phyloP scores from a whole-genome alignment of 495 filamentous ascomycete species.

The Penicillium mononematosum region DNA sequence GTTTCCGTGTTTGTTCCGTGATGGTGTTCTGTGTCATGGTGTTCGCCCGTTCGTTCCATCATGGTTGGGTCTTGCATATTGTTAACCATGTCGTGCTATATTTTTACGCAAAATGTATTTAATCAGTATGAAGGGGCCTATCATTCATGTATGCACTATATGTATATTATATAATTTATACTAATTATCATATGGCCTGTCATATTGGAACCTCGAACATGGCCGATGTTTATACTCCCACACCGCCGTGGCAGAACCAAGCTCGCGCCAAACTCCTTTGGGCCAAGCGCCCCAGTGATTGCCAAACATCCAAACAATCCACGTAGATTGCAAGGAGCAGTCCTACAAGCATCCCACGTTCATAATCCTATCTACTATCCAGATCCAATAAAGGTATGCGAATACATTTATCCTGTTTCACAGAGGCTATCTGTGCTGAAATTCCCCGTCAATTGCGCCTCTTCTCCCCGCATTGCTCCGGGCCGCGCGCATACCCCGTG shows the following conservation, averaged over 20 bases:
- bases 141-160: too few relatives aligned
- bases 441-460: neutral
- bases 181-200: too few relatives aligned
- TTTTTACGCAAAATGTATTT: too few relatives aligned
- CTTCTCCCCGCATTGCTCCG: slow-evolving; percentile 10
- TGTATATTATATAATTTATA: too few relatives aligned
- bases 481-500: slow-evolving; percentile 12
- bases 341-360: slow-evolving; percentile 1
- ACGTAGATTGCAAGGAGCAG: neutral
- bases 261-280: slow-evolving; percentile 4
- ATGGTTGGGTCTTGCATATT: too few relatives aligned
- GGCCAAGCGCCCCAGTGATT: slow-evolving; percentile 6
- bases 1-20: too few relatives aligned
- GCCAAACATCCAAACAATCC: slow-evolving; percentile 15
- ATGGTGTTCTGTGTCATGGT: too few relatives aligned
- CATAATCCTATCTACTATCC: neutral
- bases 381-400: slow-evolving; percentile 2
- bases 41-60: too few relatives aligned
- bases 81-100: too few relatives aligned
- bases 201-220: too few relatives aligned
- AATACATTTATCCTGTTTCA: neutral
- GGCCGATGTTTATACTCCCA: neutral
- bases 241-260: slow-evolving; percentile 12
- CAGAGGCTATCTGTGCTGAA: neutral
- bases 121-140: too few relatives aligned